Base-by-base conservation (phyloP, 805 yeast species). In the Candida tammaniensis region DNA sequence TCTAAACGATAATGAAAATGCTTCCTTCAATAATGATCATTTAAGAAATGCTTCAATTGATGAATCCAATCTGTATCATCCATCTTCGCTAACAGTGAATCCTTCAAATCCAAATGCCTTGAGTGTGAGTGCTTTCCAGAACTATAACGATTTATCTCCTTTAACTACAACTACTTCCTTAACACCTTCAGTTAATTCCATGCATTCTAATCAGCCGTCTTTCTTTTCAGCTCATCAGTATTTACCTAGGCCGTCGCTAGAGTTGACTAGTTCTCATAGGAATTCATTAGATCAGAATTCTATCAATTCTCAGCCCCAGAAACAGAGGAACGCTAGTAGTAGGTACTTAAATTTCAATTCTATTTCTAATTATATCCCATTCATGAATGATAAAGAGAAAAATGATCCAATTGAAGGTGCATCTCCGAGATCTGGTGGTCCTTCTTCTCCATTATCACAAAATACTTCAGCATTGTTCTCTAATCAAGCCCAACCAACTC, bases 161-260 rank as follows among this genome's bases (percentile, higher is more conserved):
- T 43, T 65, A 35, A 64, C 73, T 7, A 66, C 73, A 4, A 62
- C 70, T 8, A 65, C 72, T 0, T 64, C 70, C 3, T 53, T 61
- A 27, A 61, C 71, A 0, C 71, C 68, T 1, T 64, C 70, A 9
- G 51, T 63, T 2, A 53, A 57, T 18, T 64, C 70, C 2, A 42
- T 64, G 11, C 71, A 66, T 38, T 64, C 68, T 25, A 52, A 62
- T 3, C 73, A 66, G 35, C 70, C 65, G 5, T 64, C 70, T 4
- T 67, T 64, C 38, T 63, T 66, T 40, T 61, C 68, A 1, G 72
- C 73, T 4, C 64, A 64, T 23, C 73, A 66, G 40, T 62, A 54
- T 47, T 46, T 66, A 25, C 46, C 58, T 3, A 49, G 71, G 18
- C 57, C 54, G 32, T 64, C 69, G 25, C 32, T 67, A 13, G 73